These are phyloP conservation scores for Cladosporium sp. DNA, from an alignment of 2,329 filamentous ascomycete genomes.

Conservation along the genomic window DNA sequence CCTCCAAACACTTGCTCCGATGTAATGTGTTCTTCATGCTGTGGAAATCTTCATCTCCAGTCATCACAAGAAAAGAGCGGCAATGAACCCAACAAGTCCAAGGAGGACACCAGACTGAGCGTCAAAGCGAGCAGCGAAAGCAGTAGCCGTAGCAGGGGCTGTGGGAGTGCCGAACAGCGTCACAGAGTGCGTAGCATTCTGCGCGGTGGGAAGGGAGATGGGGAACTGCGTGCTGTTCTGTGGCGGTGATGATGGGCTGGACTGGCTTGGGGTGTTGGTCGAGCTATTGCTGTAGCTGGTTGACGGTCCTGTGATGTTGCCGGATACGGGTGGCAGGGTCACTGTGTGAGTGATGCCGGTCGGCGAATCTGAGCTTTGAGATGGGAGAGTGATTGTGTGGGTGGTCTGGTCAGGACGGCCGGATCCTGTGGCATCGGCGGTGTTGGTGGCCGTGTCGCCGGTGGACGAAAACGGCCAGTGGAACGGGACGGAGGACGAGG, in stretches of 20 bases:
- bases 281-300: not conserved
- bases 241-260: not conserved
- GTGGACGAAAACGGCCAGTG: slow-evolving; percentile 7
- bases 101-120: not conserved
- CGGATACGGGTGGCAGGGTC: not conserved
- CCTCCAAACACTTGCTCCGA: too few relatives aligned
- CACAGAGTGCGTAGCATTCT: not conserved
- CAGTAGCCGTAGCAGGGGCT: not conserved
- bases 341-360: not conserved
- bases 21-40: too few relatives aligned
- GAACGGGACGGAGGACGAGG: slow-evolving; percentile 1
- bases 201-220: not conserved
- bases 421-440: not conserved
- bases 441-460: not conserved
- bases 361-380: not conserved
- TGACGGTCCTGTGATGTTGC: slow-evolving; percentile 1
- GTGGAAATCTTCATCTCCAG: too few relatives aligned
- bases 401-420: not conserved
- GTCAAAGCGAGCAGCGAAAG: not conserved
- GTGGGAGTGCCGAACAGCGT: slow-evolving; percentile 2
- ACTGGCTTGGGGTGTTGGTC: not conserved
- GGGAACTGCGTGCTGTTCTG: not conserved
- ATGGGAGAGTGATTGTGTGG: not conserved
- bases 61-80: slow-evolving; percentile 5
- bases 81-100: not conserved